A percentile compares a stretch with the other conserved stretches of the same genome.
Evolutionary conservation across 179 eudicot species (phyloP).

Genomic region (Silene vulgaris): DNA sequence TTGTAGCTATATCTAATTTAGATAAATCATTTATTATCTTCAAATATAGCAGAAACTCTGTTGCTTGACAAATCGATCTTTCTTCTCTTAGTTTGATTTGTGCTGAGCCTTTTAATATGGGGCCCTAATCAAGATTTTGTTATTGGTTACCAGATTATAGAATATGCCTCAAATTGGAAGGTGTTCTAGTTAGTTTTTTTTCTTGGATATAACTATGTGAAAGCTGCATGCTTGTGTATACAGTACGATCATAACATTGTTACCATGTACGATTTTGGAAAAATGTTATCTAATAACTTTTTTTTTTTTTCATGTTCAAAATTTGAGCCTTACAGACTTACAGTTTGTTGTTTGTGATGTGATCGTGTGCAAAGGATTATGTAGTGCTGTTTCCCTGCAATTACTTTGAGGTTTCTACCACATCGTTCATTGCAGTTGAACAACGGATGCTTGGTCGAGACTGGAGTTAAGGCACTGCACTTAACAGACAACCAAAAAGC

Average conservation of each 20-base stretch:
- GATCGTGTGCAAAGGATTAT: background rate
- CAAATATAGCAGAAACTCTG: no score
- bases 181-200: background rate
- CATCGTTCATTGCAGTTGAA: conserved; percentile 1
- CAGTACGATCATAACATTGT: background rate
- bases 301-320: background rate
- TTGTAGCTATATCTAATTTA: no score
- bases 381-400: background rate
- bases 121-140: background rate
- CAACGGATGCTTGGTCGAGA: conserved; percentile 3
- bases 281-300: background rate
- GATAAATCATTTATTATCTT: no score
- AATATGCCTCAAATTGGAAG: background rate
- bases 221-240: background rate
- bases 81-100: background rate
- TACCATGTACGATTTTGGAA: no score
- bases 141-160: background rate
- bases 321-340: background rate
- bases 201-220: background rate
- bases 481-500: background rate
- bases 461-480: background rate
- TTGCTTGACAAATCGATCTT: no score
- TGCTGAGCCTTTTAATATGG: background rate
- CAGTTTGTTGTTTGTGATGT: background rate
- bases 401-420: background rate